Percentiles rank a stretch among this genome's conserved stretches.
Conservation (phyloP, 2,329 filamentous ascomycete genomes). For the Ophiostoma angusticollis region DNA sequence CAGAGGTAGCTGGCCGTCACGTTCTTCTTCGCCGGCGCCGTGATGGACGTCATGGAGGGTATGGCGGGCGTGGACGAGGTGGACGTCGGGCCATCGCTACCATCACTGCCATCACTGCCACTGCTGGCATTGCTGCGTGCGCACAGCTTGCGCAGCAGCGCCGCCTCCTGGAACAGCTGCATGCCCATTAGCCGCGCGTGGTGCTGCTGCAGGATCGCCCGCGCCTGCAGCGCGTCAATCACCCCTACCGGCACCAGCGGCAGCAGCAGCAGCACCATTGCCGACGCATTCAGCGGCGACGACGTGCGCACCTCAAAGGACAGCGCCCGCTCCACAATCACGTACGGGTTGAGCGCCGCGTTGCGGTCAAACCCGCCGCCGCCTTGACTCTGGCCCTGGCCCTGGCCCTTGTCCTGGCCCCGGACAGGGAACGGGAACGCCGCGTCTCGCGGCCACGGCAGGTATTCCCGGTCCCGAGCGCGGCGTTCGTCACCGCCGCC, state of each 20-base stretch:
- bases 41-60: constrained; percentile 28
- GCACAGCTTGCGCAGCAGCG: constrained; percentile 48
- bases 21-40: constrained; percentile 39
- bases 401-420: constrained; percentile 3
- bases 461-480: constrained; percentile 38
- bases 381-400: background rate
- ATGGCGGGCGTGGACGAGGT: background rate
- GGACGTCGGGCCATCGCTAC: too few species aligned
- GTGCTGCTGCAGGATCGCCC: constrained; percentile 45
- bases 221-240: constrained; percentile 43
- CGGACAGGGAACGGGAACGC: constrained; percentile 35
- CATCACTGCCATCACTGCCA: too few species aligned
- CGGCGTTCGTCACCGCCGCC: constrained; percentile 1
- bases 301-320: constrained; percentile 43
- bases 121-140: constrained; percentile 19
- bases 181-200: constrained; percentile 47
- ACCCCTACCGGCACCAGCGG: constrained; percentile 42
- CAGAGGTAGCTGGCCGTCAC: constrained; percentile 43
- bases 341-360: constrained; percentile 41
- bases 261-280: constrained; percentile 46
- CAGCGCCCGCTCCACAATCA: constrained; percentile 39
- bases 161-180: constrained; percentile 46
- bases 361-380: constrained; percentile 4
- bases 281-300: constrained; percentile 45
- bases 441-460: constrained; percentile 45